phyloP scores from a whole-genome alignment of 225 moss, liverwort and hornwort species.

The Climacium dendroides region DNA sequence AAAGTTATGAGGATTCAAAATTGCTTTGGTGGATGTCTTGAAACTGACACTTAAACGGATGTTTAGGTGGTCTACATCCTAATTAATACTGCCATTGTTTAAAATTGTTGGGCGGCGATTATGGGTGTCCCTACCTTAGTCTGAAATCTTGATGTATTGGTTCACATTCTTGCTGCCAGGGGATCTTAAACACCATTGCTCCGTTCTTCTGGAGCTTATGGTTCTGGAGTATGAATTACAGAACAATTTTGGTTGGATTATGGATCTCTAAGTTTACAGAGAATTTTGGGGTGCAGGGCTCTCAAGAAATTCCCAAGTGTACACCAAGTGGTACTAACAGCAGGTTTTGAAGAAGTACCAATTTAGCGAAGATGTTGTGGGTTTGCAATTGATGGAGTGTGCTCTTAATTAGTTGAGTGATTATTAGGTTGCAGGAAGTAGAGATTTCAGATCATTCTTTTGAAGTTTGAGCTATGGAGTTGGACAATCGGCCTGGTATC shows the following conservation, averaged over 20 bases:
- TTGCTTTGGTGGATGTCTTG: neutral
- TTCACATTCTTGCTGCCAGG: neutral
- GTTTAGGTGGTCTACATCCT: neutral
- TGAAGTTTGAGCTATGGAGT: conserved; percentile 6
- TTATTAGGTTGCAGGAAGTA: neutral
- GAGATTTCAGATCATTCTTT: neutral
- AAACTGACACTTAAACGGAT: neutral
- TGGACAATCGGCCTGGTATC: neutral
- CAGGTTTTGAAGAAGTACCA: neutral
- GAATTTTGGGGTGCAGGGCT: neutral
- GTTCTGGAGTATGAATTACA: neutral
- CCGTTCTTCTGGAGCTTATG: neutral
- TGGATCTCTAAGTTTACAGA: neutral
- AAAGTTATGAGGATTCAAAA: too few species aligned
- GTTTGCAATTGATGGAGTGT: neutral
- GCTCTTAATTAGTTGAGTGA: neutral
- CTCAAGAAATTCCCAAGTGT: neutral
- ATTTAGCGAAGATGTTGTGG: neutral
- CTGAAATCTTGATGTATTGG: neutral
- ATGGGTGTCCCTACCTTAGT: neutral
- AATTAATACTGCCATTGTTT: neutral
- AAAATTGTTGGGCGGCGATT: neutral
- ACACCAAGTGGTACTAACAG: neutral
- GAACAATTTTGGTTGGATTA: neutral
- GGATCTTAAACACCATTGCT: neutral